These are phyloP conservation scores for Mycena alexandri DNA, from an alignment of 768 basidiomycete species.

Conservation along the genomic window DNA sequence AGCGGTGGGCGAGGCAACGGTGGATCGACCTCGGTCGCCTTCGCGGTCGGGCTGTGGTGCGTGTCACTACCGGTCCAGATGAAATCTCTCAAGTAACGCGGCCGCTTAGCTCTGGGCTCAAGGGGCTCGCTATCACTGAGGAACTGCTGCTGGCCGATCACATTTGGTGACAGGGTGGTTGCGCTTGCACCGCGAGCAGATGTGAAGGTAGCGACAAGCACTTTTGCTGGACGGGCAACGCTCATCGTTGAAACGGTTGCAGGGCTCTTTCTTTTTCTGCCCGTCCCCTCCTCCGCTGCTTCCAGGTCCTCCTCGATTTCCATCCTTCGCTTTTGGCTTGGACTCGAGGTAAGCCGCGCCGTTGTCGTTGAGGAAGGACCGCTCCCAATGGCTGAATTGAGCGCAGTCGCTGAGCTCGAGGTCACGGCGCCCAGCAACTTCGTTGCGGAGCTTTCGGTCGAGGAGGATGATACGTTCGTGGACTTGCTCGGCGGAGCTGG, in stretches of 20 bases:
- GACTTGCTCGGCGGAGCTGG: not conserved
- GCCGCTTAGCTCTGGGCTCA: conserved; percentile 21
- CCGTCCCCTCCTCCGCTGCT: not conserved
- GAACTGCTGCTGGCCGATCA: conserved; percentile 12
- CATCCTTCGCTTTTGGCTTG: conserved; percentile 8
- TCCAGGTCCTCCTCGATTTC: not conserved
- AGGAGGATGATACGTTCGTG: conserved; percentile 41
- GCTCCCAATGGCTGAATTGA: conserved; percentile 12
- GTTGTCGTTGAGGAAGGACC: conserved; percentile 23
- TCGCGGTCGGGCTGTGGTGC: not conserved
- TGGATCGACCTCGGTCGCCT: conserved; percentile 5
- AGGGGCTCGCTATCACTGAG: conserved; percentile 15
- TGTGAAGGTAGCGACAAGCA: conserved; percentile 37
- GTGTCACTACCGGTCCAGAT: not conserved
- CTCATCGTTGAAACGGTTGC: conserved; percentile 35
- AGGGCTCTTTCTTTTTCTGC: conserved; percentile 20
- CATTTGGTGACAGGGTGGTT: conserved; percentile 24
- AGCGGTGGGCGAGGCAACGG: conserved; percentile 23
- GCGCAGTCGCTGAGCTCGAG: conserved; percentile 41
- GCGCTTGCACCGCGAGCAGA: conserved; percentile 34
- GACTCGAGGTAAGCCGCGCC: conserved; percentile 10
- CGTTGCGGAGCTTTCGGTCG: conserved; percentile 43
- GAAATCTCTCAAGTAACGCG: not conserved
- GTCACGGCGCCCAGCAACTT: conserved; percentile 28
- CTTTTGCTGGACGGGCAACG: conserved; percentile 2